phyloP scores from a whole-genome alignment of 805 yeast species.

The Schwanniomyces occidentalis region DNA sequence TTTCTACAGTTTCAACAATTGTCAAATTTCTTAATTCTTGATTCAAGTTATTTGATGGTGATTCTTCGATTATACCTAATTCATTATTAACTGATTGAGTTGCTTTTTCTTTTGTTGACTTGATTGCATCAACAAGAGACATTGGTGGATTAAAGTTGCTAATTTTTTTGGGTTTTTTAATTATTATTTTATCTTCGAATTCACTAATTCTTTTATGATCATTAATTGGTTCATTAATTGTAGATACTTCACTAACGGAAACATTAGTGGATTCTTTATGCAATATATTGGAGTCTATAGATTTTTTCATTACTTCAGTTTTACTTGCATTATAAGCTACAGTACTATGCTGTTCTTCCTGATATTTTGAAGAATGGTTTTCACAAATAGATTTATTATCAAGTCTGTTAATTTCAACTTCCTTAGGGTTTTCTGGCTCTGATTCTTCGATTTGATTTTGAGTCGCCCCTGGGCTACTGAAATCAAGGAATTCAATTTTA shows the following conservation, averaged over 20 bases:
- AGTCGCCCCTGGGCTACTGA: constrained; percentile 9
- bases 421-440: constrained; percentile 6
- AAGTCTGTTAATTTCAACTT: not conserved
- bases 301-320: too few species aligned
- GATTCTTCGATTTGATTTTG: not conserved
- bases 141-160: constrained; percentile 14
- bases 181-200: not conserved
- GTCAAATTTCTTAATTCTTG: constrained; percentile 23
- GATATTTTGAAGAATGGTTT: too few species aligned
- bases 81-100: constrained; percentile 20
- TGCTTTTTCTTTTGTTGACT: constrained; percentile 24
- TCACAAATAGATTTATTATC: too few species aligned
- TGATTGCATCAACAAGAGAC: constrained; percentile 30
- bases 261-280: too few species aligned
- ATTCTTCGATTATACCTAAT: constrained; percentile 21
- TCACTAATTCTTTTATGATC: too few species aligned
- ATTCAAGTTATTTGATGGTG: constrained; percentile 12
- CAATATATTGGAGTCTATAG: too few species aligned
- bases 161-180: constrained; percentile 4
- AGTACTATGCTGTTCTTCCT: too few species aligned
- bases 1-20: constrained; percentile 30
- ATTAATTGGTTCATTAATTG: too few species aligned
- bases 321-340: too few species aligned
- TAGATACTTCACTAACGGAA: too few species aligned
- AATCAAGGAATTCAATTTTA: constrained; percentile 36